Evolutionary conservation across 1,284 basidiomycete genomes (phyloP).

Genomic region (Pulchroboletus neoregius): DNA sequence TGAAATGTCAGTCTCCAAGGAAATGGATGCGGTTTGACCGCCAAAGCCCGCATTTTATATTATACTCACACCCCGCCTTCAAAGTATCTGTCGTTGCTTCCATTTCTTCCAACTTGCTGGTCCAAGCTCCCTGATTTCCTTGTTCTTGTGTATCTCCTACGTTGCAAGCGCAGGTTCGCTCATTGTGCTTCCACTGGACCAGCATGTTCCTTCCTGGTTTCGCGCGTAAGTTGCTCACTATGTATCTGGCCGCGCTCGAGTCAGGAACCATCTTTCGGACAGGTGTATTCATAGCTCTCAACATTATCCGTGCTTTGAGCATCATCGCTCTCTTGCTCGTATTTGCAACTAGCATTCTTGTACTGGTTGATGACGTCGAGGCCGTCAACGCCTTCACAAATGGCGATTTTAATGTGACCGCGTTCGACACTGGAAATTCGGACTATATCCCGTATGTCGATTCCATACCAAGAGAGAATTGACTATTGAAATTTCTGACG

Average conservation of each 20-base stretch:
- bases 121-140: slow-evolving; percentile 18
- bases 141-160: slow-evolving; percentile 5
- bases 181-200: neutral
- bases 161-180: slow-evolving; percentile 29
- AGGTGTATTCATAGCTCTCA: slow-evolving; percentile 77
- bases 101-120: slow-evolving; percentile 26
- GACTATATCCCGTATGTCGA: slow-evolving; percentile 70
- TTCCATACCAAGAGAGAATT: neutral
- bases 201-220: slow-evolving; percentile 44
- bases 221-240: slow-evolving; percentile 40
- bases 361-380: slow-evolving; percentile 76
- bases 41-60: slow-evolving; percentile 5
- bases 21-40: slow-evolving; percentile 11
- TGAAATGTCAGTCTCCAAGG: slow-evolving; percentile 25
- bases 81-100: neutral
- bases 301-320: slow-evolving; percentile 71
- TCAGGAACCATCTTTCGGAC: neutral
- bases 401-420: slow-evolving; percentile 33
- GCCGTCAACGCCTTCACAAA: slow-evolving; percentile 64
- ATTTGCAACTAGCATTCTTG: slow-evolving; percentile 73
- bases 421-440: slow-evolving; percentile 40
- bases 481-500: slow-evolving; percentile 1
- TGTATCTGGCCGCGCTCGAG: neutral
- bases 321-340: slow-evolving; percentile 73
- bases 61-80: slow-evolving; percentile 4